Evolutionary conservation across 139 green algal species (phyloP), one percentile per base, ranked within the genome.

Genomic region (Micromonas pusilla): DNA sequence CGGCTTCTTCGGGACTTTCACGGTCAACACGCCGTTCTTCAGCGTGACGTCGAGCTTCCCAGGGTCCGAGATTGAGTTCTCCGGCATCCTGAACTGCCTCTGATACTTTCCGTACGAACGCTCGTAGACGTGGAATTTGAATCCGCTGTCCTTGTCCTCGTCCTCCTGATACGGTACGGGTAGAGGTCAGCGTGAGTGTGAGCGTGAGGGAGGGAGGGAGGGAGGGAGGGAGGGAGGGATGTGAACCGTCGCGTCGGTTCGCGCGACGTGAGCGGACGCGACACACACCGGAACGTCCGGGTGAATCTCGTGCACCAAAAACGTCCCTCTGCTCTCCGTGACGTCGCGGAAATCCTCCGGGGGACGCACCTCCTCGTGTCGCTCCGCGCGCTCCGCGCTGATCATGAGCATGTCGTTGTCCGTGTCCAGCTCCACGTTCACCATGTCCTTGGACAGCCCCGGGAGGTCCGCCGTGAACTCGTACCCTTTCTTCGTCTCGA

Each of bases 281-380:
- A n/a, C n/a, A n/a, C n/a, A n/a, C n/a, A n/a, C n/a, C n/a, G n/a
- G n/a, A n/a, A n/a, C n/a, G n/a, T n/a, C n/a, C n/a, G n/a, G n/a
- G n/a, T n/a, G n/a, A n/a, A n/a, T n/a, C n/a, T n/a, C n/a, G n/a
- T n/a, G n/a, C n/a, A n/a, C n/a, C n/a, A n/a, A n/a, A n/a, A n/a
- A n/a, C n/a, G n/a, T n/a, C n/a, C n/a, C n/a, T n/a, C n/a, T n/a
- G n/a, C n/a, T n/a, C n/a, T n/a, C n/a, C n/a, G n/a, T n/a, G n/a
- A n/a, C n/a, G n/a, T n/a, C n/a, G n/a, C n/a, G n/a, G n/a, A n/a
- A n/a, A n/a, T n/a, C n/a, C n/a, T n/a, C n/a, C n/a, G n/a, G n/a
- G n/a, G n/a, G n/a, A n/a, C n/a, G n/a, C n/a, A n/a, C 32, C 5
- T 73, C 66, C 33, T 73, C 66, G 33, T 73, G 66, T 53, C 33